These are phyloP conservation scores for Suillus bovinus DNA, from an alignment of 768 basidiomycete genomes.

Conservation along the genomic window DNA sequence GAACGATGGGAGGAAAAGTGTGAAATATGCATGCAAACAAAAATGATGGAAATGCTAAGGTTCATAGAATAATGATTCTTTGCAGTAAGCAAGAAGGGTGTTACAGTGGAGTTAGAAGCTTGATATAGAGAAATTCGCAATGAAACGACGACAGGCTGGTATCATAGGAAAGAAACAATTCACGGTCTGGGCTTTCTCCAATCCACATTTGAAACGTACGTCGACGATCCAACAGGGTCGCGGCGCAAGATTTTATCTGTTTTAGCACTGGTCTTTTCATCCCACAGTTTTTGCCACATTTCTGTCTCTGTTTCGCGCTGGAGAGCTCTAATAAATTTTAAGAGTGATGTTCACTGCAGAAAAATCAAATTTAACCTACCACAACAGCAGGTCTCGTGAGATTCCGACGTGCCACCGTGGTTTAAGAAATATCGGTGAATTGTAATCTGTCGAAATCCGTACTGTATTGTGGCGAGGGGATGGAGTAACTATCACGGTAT, in stretches of 20 bases:
- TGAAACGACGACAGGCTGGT: neutral
- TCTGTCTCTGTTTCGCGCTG: neutral
- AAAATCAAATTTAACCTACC: conserved; percentile 15
- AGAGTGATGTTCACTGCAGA: neutral
- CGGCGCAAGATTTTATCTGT: neutral
- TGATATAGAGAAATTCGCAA: neutral
- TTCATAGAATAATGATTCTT: neutral
- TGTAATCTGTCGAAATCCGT: neutral
- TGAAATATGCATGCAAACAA: neutral
- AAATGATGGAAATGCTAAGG: neutral
- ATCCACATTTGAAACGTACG: neutral
- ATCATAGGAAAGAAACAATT: neutral
- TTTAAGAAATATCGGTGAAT: conserved; percentile 8
- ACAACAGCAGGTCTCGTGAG: conserved; percentile 18
- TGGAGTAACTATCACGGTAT: neutral
- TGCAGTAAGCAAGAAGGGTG: neutral
- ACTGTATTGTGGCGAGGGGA: neutral
- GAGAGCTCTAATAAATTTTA: neutral
- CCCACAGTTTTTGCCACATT: neutral
- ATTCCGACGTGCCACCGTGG: conserved; percentile 21
- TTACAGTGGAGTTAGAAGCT: neutral
- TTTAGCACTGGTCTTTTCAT: neutral
- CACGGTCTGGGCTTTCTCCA: neutral
- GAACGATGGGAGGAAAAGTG: no score
- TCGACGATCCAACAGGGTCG: no score